These are phyloP conservation scores for Moelleriella libera DNA, from an alignment of 2,329 filamentous ascomycete species.

Conservation along the genomic window DNA sequence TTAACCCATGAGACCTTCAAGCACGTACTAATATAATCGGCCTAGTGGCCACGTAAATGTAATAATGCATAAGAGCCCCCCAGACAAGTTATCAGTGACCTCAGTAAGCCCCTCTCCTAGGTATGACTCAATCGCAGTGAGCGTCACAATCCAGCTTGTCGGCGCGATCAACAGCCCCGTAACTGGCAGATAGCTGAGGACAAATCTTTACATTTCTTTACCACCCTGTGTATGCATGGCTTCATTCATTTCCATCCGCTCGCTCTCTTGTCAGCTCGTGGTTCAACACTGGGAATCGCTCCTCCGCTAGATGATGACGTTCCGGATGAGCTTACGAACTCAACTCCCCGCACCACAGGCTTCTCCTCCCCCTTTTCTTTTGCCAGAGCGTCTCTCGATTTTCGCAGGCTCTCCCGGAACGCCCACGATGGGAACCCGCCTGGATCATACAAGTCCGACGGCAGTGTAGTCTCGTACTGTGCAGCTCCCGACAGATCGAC, in stretches of 20 bases:
- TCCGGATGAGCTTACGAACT: constrained; percentile 30
- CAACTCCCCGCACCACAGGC: constrained; percentile 27
- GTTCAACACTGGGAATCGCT: constrained; percentile 10
- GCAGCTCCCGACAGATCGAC: constrained; percentile 33
- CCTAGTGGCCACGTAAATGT: no score
- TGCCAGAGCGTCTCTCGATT: constrained; percentile 28
- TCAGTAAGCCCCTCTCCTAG: no score
- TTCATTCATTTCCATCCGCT: constrained; percentile 16
- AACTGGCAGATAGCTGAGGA: no score
- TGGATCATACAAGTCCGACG: constrained; percentile 43
- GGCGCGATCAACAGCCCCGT: no score
- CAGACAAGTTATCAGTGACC: no score
- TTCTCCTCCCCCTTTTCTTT: constrained; percentile 30
- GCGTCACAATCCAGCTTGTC: no score
- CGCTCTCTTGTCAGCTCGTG: constrained; percentile 16
- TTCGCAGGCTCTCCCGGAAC: constrained; percentile 33
- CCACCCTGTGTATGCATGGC: no score
- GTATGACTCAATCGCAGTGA: no score
- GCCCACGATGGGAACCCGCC: constrained; percentile 39
- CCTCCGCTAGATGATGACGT: constrained; percentile 9
- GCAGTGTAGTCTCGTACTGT: constrained; percentile 53
- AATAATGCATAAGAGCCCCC: no score
- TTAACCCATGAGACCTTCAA: no score
- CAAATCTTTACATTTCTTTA: no score
- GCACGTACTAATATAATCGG: no score